A percentile compares a stretch with the other conserved stretches of the same genome.
Conservation (phyloP, 2,329 filamentous ascomycete species). For the Tolypocladium guangdongense region DNA sequence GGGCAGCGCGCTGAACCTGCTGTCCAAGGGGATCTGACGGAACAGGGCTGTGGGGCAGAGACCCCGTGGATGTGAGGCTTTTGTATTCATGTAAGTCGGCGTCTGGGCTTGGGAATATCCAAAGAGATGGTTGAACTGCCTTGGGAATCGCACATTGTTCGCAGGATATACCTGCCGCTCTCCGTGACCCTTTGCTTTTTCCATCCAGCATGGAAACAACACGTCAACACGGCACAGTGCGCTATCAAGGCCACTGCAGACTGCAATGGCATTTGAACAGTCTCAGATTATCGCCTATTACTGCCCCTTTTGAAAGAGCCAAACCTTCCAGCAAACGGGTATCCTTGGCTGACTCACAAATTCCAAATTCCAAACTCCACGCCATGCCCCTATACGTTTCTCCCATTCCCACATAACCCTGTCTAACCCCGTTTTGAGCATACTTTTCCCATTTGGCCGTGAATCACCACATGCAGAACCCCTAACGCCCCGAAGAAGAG, state of each 20-base stretch:
- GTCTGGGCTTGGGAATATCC: neutral
- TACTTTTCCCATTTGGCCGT: neutral
- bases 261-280: neutral
- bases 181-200: neutral
- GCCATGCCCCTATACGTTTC: neutral
- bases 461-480: neutral
- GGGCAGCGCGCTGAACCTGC: constrained; percentile 82
- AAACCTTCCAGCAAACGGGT: neutral
- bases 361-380: neutral
- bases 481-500: neutral
- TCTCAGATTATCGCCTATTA: neutral
- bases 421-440: neutral
- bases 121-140: neutral
- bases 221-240: neutral
- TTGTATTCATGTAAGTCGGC: neutral
- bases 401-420: too few species aligned
- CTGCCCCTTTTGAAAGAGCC: neutral
- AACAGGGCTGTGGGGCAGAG: too few species aligned
- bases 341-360: neutral
- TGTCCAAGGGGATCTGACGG: constrained; percentile 48
- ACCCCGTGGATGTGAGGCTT: neutral
- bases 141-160: neutral
- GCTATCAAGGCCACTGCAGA: neutral
- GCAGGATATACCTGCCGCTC: neutral
- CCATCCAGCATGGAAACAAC: neutral